Conservation (phyloP, 176 grass and related monocot species). For the Triticum aestivum region IWGSC_CS_RefSeq_v2.1 NC_057802.1:540340934-540341433, state of each 20-base stretch:
- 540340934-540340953: constrained; percentile 46
- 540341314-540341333: no score
- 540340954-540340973: not conserved
- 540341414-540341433: not conserved
- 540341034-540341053: not conserved
- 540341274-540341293: no score
- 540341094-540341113: constrained; percentile 23
- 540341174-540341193: constrained; percentile 39
- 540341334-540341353: no score
- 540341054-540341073: no score
- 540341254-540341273: no score
- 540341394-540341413: not conserved
- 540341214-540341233: constrained; percentile 16
- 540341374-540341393: not conserved
- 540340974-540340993: not conserved
- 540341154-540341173: constrained; percentile 40
- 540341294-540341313: no score
- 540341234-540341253: not conserved
- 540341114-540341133: not conserved
- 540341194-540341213: constrained; percentile 33
- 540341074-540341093: not conserved
- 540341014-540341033: constrained; percentile 42
- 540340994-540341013: not conserved
- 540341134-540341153: constrained; percentile 36
- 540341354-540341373: not conserved